Evolutionary conservation across 2,329 filamentous ascomycete species (phyloP), one percentile per base, ranked within the genome.

Genomic region (Fusarium palustre): DNA sequence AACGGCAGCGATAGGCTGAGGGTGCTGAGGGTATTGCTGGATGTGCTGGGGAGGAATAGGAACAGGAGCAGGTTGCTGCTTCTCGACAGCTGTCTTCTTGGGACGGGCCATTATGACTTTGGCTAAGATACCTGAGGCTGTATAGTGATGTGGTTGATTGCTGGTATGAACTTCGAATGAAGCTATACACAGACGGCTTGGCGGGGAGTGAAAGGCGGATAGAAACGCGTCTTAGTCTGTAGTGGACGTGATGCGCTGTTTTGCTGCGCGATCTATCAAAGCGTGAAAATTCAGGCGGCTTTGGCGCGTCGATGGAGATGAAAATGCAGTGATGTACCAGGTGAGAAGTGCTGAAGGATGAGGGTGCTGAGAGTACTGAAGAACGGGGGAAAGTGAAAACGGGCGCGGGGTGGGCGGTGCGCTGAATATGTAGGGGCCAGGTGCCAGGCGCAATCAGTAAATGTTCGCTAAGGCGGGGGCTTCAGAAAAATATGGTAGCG

Each of bases 71-170:
- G 79, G 73, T 65, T 80, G 77, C 66, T 73, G 66, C 66, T 69
- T 69, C 66, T 69, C 66, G 28, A 48, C 77, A 55, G 78, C 77
- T 76, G 81, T 79, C 80, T 84, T 85, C 62, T 81, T 76, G 36
- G 80, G 81, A 70, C 83, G 82, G 76, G 83, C 80, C 82, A 84
- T 84, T 71, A 30, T 64, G 57, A 50, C 52, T 60, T 25, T 33
- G 16, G 24, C 55, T 30, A 41, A 33, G 59, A 31, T 64, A 48
- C 38, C 43, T 36, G 34, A 28, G 39, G 22, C 28, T 47, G 52
- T 20, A 48, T 31, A 42, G 41, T 33, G 28, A 42, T 55, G 41
- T 31, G 34, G 30, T 57, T 18, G 31, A 30, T 18, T 48, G 31
- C 42, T 63, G 42, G 33, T 53, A 46, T 39, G 45, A 52, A 31